Evolutionary conservation across 2,329 filamentous ascomycete genomes (phyloP).

Genomic region (Esteya vermicola): DNA sequence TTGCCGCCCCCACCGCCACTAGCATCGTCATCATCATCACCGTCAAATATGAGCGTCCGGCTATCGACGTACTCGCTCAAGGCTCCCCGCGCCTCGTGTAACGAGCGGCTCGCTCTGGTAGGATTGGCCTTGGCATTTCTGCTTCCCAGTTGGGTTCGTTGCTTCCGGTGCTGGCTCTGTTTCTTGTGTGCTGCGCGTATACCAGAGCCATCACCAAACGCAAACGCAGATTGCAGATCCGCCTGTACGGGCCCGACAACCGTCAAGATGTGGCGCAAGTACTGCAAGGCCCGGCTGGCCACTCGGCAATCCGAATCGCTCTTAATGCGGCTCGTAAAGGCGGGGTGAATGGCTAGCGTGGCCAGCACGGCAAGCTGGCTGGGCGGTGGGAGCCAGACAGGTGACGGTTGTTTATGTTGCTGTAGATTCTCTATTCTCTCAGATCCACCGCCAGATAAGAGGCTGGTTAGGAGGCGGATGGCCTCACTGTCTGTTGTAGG

Average conservation of each 20-base stretch:
- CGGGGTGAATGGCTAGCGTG: slow-evolving; percentile 71
- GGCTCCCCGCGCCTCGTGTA: slow-evolving; percentile 9
- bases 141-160: neutral
- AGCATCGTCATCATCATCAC: slow-evolving; percentile 2
- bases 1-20: no score
- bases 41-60: neutral
- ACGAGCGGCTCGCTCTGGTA: slow-evolving; percentile 6
- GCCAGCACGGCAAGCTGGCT: slow-evolving; percentile 63
- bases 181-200: neutral
- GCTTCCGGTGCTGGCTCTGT: neutral
- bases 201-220: slow-evolving; percentile 30
- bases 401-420: slow-evolving; percentile 8
- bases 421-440: slow-evolving; percentile 5
- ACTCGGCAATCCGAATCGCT: slow-evolving; percentile 46
- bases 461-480: slow-evolving; percentile 48
- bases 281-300: slow-evolving; percentile 50
- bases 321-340: slow-evolving; percentile 58
- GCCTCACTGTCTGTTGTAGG: slow-evolving; percentile 40
- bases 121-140: slow-evolving; percentile 7
- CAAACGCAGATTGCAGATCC: slow-evolving; percentile 58
- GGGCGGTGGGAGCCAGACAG: slow-evolving; percentile 53
- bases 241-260: slow-evolving; percentile 56
- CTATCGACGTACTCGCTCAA: slow-evolving; percentile 8
- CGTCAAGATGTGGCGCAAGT: slow-evolving; percentile 52
- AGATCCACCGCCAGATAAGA: slow-evolving; percentile 40